phyloP scores from a whole-genome alignment of 768 basidiomycete genomes.

The Pluteus cervinus region DNA sequence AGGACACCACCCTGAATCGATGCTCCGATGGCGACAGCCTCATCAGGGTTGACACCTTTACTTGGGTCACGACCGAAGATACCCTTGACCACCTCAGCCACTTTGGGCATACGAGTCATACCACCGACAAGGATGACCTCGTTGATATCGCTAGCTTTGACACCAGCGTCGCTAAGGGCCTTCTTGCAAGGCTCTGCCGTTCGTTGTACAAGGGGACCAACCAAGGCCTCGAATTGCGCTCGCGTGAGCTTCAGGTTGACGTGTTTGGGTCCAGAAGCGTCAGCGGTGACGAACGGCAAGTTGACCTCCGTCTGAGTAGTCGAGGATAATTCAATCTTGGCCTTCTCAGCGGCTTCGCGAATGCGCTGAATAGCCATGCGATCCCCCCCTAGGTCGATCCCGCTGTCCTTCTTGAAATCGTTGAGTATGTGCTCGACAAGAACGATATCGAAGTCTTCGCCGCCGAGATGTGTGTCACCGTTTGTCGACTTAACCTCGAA shows the following conservation, averaged over 20 bases:
- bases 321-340: conserved; percentile 96
- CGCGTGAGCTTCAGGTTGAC: conserved; percentile 90
- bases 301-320: conserved; percentile 96
- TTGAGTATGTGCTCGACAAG: conserved; percentile 81
- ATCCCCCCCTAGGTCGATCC: conserved; percentile 77
- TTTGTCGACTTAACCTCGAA: conserved; percentile 99
- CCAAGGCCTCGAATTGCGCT: conserved; percentile 86
- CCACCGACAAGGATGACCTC: conserved; percentile 99
- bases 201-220: conserved; percentile 75
- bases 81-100: conserved; percentile 87
- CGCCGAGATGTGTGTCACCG: conserved; percentile 96
- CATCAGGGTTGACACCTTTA: conserved; percentile 99
- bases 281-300: conserved; percentile 96
- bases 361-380: conserved; percentile 98
- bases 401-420: conserved; percentile 93
- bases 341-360: conserved; percentile 98
- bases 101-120: conserved; percentile 97
- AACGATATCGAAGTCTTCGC: conserved; percentile 93
- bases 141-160: conserved; percentile 89
- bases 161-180: conserved; percentile 87
- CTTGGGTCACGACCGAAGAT: conserved; percentile 95
- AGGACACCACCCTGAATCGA: conserved; percentile 98
- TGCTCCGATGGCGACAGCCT: conserved; percentile 98
- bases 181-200: conserved; percentile 97
- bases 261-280: conserved; percentile 92